These are phyloP conservation scores for Fragilariopsis cylindrus DNA, from an alignment of 108 stramenopile genomes.

Conservation along the genomic window DNA sequence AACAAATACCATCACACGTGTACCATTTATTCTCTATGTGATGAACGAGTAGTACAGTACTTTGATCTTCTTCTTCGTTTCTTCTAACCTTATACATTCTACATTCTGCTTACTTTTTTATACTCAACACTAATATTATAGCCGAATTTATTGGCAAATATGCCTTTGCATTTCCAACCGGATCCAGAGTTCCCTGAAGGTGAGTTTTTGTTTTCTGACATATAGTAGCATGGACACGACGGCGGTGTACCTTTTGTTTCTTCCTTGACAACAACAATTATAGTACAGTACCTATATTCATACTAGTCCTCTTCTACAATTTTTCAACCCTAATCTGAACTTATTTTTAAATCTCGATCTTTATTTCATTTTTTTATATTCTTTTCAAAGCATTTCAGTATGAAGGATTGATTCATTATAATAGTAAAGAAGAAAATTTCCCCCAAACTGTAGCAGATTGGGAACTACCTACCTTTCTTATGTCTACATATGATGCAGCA, in stretches of 20 bases:
- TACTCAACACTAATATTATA: not conserved
- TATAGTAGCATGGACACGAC: not conserved
- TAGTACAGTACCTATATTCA: too few relatives aligned
- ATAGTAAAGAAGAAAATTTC: conserved; percentile 8
- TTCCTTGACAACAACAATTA: too few relatives aligned
- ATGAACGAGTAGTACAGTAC: not conserved
- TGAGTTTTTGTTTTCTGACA: not conserved
- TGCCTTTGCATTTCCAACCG: conserved; percentile 27
- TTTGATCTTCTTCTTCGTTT: not conserved
- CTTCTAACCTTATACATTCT: not conserved
- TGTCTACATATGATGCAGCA: conserved; percentile 35
- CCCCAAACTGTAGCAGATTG: conserved; percentile 22
- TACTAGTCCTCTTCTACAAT: too few relatives aligned
- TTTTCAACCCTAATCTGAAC: not conserved
- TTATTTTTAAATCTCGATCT: not conserved
- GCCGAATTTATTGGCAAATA: conserved; percentile 23
- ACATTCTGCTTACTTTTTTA: not conserved
- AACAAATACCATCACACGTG: too few relatives aligned
- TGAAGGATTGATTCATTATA: conserved; percentile 32
- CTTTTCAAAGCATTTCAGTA: conserved; percentile 5
- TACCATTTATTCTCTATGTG: too few relatives aligned
- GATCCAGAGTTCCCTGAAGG: conserved; percentile 28
- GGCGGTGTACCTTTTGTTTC: too few relatives aligned
- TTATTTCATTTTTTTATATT: too few relatives aligned
- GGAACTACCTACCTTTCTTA: conserved; percentile 23